Conservation (phyloP, 495 filamentous ascomycete species). For the Talaromyces borbonicus region DNA sequence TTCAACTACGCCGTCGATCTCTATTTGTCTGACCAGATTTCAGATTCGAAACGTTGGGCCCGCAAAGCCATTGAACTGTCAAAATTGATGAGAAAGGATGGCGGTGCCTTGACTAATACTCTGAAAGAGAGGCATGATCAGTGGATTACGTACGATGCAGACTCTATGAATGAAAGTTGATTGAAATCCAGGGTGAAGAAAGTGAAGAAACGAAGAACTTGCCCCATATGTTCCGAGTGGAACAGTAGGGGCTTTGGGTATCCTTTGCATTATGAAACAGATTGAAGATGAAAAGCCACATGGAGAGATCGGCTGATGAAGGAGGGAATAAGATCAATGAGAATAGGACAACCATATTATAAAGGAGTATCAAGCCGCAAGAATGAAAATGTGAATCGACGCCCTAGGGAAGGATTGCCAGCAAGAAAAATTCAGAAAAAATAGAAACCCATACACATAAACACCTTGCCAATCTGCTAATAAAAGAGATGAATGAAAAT, state of each 20-base stretch:
- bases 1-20: constrained; percentile 75
- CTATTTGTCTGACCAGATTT: constrained; percentile 47
- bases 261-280: constrained; percentile 7
- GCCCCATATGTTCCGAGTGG: background rate
- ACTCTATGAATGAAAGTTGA: background rate
- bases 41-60: constrained; percentile 52
- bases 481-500: too few species aligned
- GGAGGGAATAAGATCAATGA: constrained; percentile 8
- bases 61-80: constrained; percentile 56
- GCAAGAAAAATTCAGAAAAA: background rate
- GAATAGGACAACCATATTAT: too few species aligned
- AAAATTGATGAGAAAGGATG: constrained; percentile 30
- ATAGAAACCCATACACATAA: too few species aligned
- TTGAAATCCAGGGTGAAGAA: background rate
- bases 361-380: too few species aligned
- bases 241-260: constrained; percentile 1
- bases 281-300: constrained; percentile 4
- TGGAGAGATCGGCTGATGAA: constrained; percentile 6
- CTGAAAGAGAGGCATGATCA: constrained; percentile 39
- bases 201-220: background rate
- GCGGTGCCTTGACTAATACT: constrained; percentile 36
- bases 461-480: too few species aligned
- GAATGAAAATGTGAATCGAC: constrained; percentile 1
- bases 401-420: background rate
- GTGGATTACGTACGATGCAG: constrained; percentile 1